Conservation (phyloP, 1,139 yeast species). For the Schwanniomyces etchellsii region DNA sequence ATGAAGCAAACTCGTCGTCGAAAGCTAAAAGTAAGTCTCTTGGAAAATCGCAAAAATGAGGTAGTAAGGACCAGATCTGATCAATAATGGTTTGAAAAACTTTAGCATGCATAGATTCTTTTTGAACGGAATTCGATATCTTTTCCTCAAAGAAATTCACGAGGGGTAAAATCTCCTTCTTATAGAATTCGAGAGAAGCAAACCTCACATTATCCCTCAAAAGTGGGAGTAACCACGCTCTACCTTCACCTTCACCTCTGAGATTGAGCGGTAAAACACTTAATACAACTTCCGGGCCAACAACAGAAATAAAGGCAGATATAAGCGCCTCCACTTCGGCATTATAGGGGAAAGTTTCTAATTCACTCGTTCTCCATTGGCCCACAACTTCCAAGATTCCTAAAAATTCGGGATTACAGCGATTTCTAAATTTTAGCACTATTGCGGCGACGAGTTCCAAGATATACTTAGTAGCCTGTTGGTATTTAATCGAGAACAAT, state of each 20-base stretch:
- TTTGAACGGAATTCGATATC: conserved; percentile 34
- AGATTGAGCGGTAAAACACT: conserved; percentile 74
- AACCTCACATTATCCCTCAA: conserved; percentile 79
- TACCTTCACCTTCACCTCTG: conserved; percentile 49
- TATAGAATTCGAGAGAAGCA: conserved; percentile 63
- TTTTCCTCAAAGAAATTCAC: conserved; percentile 53
- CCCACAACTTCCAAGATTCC: conserved; percentile 70
- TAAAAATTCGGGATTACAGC: conserved; percentile 70
- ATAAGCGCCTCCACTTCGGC: conserved; percentile 77
- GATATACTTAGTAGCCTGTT: conserved; percentile 70
- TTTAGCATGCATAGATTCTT: conserved; percentile 62
- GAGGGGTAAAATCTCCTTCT: conserved; percentile 60
- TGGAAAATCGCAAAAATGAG: conserved; percentile 86
- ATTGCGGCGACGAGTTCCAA: conserved; percentile 65
- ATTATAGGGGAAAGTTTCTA: conserved; percentile 63
- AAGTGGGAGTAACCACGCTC: conserved; percentile 95
- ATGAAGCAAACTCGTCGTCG: conserved; percentile 71
- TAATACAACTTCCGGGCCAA: conserved; percentile 85
- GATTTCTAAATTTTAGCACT: conserved; percentile 57
- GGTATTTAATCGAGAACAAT: conserved; percentile 68
- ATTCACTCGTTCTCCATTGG: conserved; percentile 77
- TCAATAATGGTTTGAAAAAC: conserved; percentile 78
- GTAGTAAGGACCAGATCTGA: conserved; percentile 89
- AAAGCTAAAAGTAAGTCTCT: conserved; percentile 61
- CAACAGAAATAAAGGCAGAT: conserved; percentile 66